Base-by-base conservation (phyloP, 164 flowering plant species). In the Dillenia suffruticosa region DNA sequence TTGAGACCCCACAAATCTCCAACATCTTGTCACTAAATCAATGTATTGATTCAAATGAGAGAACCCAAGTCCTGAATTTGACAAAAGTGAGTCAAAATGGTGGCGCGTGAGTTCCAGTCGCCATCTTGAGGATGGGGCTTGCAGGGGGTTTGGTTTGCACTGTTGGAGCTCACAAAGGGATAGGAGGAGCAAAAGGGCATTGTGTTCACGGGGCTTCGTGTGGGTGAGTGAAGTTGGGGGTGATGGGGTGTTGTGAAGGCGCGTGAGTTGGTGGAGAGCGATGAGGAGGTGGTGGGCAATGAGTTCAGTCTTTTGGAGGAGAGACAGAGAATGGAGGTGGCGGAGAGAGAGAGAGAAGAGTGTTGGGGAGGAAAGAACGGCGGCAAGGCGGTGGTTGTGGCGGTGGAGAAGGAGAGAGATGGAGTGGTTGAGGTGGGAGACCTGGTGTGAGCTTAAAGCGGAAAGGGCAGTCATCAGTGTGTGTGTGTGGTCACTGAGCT, bases 291-390 rank as follows among this genome's bases (percentile, higher is more conserved):
- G 78, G 56, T 76, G 81, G 53, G 97, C 87, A 19, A 92, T 68
- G 70, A 92, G 84, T 56, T 72, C 73, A 65, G 90, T 64, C 57
- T 92, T 92, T 46, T 77, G 63, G 63, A 72, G 76, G 74, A 92
- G 82, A 52, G 91, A 80, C 73, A 90, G 88, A 65, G 89, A 67
- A 63, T 79, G 77, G 72, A 90, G 91, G 82, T 74, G 83, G 70
- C 58, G 80, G 72, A 90, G 81, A 54, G 90, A 73, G 74, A 67
- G 80, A 63, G 79, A 54, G 84, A 88, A 87, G 66, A 71, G 84
- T 40, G 68, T 8, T 1, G 87, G 82, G 61, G 88, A 81, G 67
- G 81, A 78, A 69, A 87, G 90, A 72, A 89, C 70, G 60, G 79
- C 12, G 66, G 70, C 51, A 65, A 85, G 85, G 49, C 87, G 90